These are phyloP conservation scores for Euphorbia tirucalli DNA, from an alignment of 345 rosid genomes.

Conservation along the genomic window DNA sequence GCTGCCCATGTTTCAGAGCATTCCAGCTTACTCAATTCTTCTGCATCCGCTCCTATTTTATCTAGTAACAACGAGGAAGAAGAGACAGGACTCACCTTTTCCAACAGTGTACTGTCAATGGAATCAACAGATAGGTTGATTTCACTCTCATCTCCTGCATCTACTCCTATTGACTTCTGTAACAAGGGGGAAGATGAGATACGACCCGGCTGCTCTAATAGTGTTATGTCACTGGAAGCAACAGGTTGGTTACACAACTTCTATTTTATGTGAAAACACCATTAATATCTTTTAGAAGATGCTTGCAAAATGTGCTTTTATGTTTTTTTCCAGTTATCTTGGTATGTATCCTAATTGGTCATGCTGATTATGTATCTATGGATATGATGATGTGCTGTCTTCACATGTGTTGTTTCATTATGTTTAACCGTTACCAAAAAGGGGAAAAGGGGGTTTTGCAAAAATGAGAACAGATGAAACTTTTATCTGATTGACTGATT, in stretches of 20 bases:
- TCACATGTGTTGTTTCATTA: background rate
- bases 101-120: slow-evolving; percentile 25
- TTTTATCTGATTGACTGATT: no score
- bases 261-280: background rate
- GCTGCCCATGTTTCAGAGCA: slow-evolving; percentile 21
- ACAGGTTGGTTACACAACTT: slow-evolving; percentile 35
- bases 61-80: slow-evolving; percentile 19
- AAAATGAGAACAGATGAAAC: no score
- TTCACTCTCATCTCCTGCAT: background rate
- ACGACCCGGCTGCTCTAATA: slow-evolving; percentile 18
- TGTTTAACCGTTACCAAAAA: no score
- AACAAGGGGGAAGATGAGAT: slow-evolving; percentile 21
- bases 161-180: slow-evolving; percentile 6
- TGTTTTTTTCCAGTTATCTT: background rate
- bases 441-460: no score
- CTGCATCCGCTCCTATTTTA: slow-evolving; percentile 8
- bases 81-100: slow-evolving; percentile 10
- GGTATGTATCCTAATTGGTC: background rate
- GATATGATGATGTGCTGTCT: background rate
- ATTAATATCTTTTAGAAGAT: slow-evolving; percentile 14
- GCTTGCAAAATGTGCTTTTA: background rate
- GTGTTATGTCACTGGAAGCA: slow-evolving; percentile 27
- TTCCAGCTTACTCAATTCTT: slow-evolving; percentile 14
- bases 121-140: background rate
- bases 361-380: background rate